phyloP scores from a whole-genome alignment of 129 eudicot genomes.

The Chrysanthemum seticuspe region DNA sequence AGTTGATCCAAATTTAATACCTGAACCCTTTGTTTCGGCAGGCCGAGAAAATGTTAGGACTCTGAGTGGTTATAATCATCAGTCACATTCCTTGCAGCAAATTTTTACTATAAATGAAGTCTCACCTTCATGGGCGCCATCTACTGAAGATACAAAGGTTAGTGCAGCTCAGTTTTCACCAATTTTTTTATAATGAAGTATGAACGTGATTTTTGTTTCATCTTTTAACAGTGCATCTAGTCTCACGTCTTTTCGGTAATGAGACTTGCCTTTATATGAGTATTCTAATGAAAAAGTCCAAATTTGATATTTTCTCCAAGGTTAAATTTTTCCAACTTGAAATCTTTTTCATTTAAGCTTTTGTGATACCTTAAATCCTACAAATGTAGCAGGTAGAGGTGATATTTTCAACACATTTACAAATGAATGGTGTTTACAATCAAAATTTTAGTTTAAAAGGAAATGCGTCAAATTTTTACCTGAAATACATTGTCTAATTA shows the following conservation, averaged over 20 bases:
- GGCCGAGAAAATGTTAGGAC: slow-evolving; percentile 7
- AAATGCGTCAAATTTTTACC: too few species aligned
- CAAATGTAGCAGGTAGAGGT: too few species aligned
- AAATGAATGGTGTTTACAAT: too few species aligned
- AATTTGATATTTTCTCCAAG: not conserved
- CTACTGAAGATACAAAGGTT: slow-evolving; percentile 93
- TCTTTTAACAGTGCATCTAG: not conserved
- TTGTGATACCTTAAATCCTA: too few species aligned
- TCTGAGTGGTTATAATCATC: slow-evolving; percentile 33
- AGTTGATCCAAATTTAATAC: slow-evolving; percentile 36
- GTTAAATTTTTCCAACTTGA: too few species aligned
- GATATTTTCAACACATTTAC: too few species aligned
- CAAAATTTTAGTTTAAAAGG: too few species aligned
- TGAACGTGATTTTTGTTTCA: not conserved
- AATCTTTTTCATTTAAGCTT: too few species aligned
- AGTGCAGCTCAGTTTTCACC: slow-evolving; percentile 1
- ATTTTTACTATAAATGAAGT: slow-evolving; percentile 74
- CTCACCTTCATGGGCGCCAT: slow-evolving; percentile 81
- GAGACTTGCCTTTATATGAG: not conserved
- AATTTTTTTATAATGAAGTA: not conserved
- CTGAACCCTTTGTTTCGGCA: slow-evolving; percentile 40
- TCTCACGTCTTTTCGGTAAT: not conserved
- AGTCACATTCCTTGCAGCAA: slow-evolving; percentile 35
- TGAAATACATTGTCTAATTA: too few species aligned
- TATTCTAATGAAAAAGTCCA: slow-evolving; percentile 7